Evolutionary conservation across 768 basidiomycete genomes (phyloP), one percentile per base, ranked within the genome.

Genomic region (Panellus pusillus): DNA sequence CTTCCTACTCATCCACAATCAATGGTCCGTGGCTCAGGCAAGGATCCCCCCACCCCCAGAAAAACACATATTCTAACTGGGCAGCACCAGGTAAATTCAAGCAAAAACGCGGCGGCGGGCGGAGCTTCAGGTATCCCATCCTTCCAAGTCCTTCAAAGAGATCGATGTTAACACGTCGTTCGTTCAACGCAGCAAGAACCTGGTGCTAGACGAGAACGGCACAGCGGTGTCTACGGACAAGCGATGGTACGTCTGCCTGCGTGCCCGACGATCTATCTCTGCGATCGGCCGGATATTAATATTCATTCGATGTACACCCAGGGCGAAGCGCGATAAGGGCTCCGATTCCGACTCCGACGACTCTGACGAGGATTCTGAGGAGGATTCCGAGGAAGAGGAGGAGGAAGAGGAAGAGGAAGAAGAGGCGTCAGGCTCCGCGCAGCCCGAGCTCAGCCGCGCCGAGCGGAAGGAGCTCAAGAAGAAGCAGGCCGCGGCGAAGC

Each of bases 31-130:
- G 79, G 79, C 61, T 65, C 77, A 70, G 80, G 80, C 76, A 57
- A 54, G 68, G n/a, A n/a, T n/a, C n/a, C n/a, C n/a, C n/a, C n/a
- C n/a, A n/a, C n/a, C n/a, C n/a, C n/a, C n/a, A n/a, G n/a, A n/a
- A n/a, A n/a, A n/a, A n/a, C n/a, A n/a, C n/a, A n/a, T n/a, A n/a
- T n/a, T n/a, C n/a, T n/a, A n/a, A n/a, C n/a, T n/a, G n/a, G n/a
- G n/a, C n/a, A n/a, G n/a, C n/a, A n/a, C n/a, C 61, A 84, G 90
- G 91, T 57, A 91, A 87, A 71, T 91, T 81, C 74, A 93, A 93
- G 79, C 77, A 83, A 61, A 89, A 86, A 66, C 89, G 93, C 47
- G 93, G 93, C 61, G 93, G 93, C 35, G 93, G 93, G 47, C 82
- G 93, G 56, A 85, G 75, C 67, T 95, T 94, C 70, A 90, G 90